Evolutionary conservation across 2,329 filamentous ascomycete genomes (phyloP), one percentile per base, ranked within the genome.

Genomic region (Aureobasidium sp.): DNA sequence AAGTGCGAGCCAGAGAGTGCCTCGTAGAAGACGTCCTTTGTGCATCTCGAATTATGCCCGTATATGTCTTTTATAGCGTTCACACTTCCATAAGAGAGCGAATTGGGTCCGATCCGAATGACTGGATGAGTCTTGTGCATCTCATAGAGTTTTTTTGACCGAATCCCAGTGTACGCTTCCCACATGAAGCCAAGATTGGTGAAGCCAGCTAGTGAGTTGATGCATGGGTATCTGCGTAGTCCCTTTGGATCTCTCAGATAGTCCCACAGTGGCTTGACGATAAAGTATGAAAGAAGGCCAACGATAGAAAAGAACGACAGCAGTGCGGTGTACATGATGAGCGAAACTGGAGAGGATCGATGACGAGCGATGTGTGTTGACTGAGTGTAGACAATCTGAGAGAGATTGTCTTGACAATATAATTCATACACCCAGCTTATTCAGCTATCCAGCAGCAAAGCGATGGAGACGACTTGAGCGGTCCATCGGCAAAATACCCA

Each of bases 161-260:
- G 77, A 64, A 76, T 75, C 0, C 74, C 77, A 15, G 69, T 67
- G 15, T 74, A 71, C 4, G 78, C 74, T 44, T 78, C 68, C 9
- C 75, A 65, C 69, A 79, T 76, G 68, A 77, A 81, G 0, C 76
- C 72, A 0, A 81, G 65, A 51, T 77, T 75, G 5, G 76, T 77
- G 34, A 81, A 72, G 14, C 78, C 79, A 0, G 79, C 76, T 14
- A 80, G 71, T 4, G 70, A 65, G 20, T 71, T 72, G 57, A 81
- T 70, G 63, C 75, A 76, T 6, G 78, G 78, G 52, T 78, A 82
- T 67, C 74, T 76, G 6, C 80, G 75, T 1, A 82, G 73, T 11
- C 78, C 77, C 73, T 80, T 80, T 0, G 72, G 68, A 63, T 81
- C 78, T n/a, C 69, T 69, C 63, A 78, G 72, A 66, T 80, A 80